These are phyloP conservation scores for Claviceps sp. DNA, from an alignment of 2,329 filamentous ascomycete genomes.

Conservation along the genomic window DNA sequence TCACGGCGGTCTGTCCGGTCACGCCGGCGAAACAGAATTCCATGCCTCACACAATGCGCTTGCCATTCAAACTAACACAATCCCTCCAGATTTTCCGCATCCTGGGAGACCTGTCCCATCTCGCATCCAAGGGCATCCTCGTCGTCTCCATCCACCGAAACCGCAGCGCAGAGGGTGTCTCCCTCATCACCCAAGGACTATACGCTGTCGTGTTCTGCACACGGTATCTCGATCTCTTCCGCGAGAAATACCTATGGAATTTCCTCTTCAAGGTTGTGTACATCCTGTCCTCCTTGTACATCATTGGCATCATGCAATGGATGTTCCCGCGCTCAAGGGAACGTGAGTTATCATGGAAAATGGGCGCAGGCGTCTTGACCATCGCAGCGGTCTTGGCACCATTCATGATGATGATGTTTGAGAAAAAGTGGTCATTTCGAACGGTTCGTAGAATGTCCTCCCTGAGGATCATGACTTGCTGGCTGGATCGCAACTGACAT, in stretches of 20 bases:
- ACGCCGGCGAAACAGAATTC: too few relatives aligned
- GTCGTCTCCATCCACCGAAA: slow-evolving; percentile 86
- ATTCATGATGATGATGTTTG: slow-evolving; percentile 57
- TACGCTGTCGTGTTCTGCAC: slow-evolving; percentile 78
- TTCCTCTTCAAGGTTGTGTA: slow-evolving; percentile 82
- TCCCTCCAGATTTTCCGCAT: slow-evolving; percentile 51
- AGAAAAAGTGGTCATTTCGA: slow-evolving; percentile 33
- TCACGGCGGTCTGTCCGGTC: too few relatives aligned
- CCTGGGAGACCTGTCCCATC: slow-evolving; percentile 71
- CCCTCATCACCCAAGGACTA: slow-evolving; percentile 78
- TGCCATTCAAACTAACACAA: not conserved
- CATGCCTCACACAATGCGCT: not conserved
- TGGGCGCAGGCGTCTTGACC: slow-evolving; percentile 56
- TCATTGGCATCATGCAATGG: slow-evolving; percentile 76
- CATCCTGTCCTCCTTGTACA: slow-evolving; percentile 71
- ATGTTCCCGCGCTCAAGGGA: slow-evolving; percentile 80
- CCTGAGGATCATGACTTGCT: not conserved
- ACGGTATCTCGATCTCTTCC: slow-evolving; percentile 75
- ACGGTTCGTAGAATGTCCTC: slow-evolving; percentile 23
- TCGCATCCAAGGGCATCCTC: slow-evolving; percentile 76
- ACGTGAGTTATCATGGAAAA: slow-evolving; percentile 84
- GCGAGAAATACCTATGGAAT: slow-evolving; percentile 48
- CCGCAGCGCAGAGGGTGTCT: slow-evolving; percentile 78
- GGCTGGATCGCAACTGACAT: not conserved
- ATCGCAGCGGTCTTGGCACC: slow-evolving; percentile 57